Evolutionary conservation across 345 rosid species (phyloP), one percentile per base, ranked within the genome.

Genomic region (Punica granatum): DNA sequence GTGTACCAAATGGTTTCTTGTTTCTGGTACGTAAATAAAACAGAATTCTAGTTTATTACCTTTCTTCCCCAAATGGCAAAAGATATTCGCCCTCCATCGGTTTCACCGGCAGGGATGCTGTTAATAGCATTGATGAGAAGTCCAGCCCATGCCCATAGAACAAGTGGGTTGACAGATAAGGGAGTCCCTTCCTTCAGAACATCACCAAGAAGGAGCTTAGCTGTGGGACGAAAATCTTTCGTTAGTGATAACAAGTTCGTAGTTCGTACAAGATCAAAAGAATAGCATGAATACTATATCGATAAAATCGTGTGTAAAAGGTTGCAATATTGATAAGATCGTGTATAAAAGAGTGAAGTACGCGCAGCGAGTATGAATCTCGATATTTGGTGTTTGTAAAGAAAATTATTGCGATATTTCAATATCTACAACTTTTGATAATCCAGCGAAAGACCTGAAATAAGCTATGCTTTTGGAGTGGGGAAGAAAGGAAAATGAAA

Each of bases 101-200:
- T 88, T 76, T 89, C 98, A 72, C 98, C 97, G 0, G 97, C 98
- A 15, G 96, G 98, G 69, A 93, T 93, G 81, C 97, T 90, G 78
- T 90, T 93, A 80, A 93, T 85, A 65, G 91, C 96, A 74, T 90
- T 93, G 39, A 93, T 87, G 67, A 93, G 92, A 76, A 93, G 89
- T 60, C 96, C 98, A 67, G 94, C 92, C 92, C 97, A 93, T 18
- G 97, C 91, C 96, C 97, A 93, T 64, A 90, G 75, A 72, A 89
- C 90, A 14, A 90, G 84, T 12, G 98, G 91, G 74, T 93, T 93
- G 15, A 90, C 68, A 30, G 97, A 93, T 76, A 90, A 80, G 6
- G 94, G 82, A 67, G 88, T 87, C 69, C 97, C 96, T 64, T 93
- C 98, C 79, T 90, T 90, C 34, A 90, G 89, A 19, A 60, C 92